A percentile compares a stretch with the other conserved stretches of the same genome.
Evolutionary conservation across 2,329 filamentous ascomycete genomes (phyloP).

Genomic region (Cytospora paraplurivora): DNA sequence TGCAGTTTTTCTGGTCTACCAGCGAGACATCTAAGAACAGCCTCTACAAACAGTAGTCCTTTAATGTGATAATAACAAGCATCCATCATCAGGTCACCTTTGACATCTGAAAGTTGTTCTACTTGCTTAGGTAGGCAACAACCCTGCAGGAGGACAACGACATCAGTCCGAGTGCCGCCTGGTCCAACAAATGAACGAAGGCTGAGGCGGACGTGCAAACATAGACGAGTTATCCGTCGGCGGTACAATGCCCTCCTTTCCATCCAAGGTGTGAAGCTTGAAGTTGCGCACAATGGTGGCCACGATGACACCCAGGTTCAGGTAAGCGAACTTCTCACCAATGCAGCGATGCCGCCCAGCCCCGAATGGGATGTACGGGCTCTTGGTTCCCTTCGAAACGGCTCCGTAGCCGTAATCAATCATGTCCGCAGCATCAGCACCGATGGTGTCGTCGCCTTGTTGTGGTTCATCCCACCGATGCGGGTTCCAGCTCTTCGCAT

Average conservation of each 20-base stretch:
- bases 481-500: conserved; percentile 18
- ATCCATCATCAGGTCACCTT: no score
- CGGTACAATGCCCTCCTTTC: conserved; percentile 54
- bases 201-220: conserved; percentile 38
- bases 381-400: conserved; percentile 29
- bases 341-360: conserved; percentile 74
- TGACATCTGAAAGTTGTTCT: not conserved
- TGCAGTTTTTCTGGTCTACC: no score
- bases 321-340: conserved; percentile 74
- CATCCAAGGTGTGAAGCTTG: conserved; percentile 59
- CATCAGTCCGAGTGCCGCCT: no score
- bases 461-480: conserved; percentile 22
- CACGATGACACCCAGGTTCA: conserved; percentile 68
- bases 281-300: conserved; percentile 63
- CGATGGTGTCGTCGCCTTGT: conserved; percentile 1
- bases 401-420: conserved; percentile 28
- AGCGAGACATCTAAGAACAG: no score
- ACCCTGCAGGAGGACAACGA: no score
- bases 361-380: conserved; percentile 61
- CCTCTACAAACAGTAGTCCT: no score
- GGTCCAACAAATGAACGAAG: no score
- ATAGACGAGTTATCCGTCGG: conserved; percentile 65
- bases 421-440: not conserved
- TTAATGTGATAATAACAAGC: no score
- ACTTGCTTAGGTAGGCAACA: no score